Conservation (phyloP, 371 early-diverging fungal species). For the Actinomucor elegans region DNA sequence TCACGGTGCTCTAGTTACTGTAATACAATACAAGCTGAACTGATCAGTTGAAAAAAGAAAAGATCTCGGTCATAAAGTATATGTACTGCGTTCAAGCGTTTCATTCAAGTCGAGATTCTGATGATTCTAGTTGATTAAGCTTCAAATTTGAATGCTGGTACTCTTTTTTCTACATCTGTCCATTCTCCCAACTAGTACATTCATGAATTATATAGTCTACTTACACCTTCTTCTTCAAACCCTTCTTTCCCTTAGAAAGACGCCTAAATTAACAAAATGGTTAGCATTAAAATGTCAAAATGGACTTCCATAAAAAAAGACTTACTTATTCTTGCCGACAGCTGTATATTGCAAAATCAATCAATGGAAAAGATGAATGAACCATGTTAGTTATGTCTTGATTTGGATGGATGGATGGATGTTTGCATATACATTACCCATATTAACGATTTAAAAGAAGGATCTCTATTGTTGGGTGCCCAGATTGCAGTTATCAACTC, state of each 20-base stretch:
- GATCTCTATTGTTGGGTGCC: slow-evolving; percentile 11
- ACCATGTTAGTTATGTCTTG: no score
- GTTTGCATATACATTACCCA: slow-evolving; percentile 28
- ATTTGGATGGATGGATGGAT: slow-evolving; percentile 32
- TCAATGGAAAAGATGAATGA: slow-evolving; percentile 4
- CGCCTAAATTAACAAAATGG: slow-evolving; percentile 42
- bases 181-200: background rate
- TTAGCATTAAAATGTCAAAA: background rate
- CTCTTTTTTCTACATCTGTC: no score
- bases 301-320: background rate
- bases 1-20: no score
- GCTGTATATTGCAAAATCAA: slow-evolving; percentile 23
- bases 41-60: no score
- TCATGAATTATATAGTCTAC: no score
- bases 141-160: no score
- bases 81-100: no score
- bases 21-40: no score
- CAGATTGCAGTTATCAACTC: background rate
- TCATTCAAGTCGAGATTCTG: no score
- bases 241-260: slow-evolving; percentile 95
- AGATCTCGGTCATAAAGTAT: no score
- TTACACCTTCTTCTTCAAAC: slow-evolving; percentile 95
- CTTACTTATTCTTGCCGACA: slow-evolving; percentile 40
- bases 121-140: no score
- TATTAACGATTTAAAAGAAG: slow-evolving; percentile 40